phyloP scores from a whole-genome alignment of 768 basidiomycete genomes.

The Leucogyrophana mollusca region DNA sequence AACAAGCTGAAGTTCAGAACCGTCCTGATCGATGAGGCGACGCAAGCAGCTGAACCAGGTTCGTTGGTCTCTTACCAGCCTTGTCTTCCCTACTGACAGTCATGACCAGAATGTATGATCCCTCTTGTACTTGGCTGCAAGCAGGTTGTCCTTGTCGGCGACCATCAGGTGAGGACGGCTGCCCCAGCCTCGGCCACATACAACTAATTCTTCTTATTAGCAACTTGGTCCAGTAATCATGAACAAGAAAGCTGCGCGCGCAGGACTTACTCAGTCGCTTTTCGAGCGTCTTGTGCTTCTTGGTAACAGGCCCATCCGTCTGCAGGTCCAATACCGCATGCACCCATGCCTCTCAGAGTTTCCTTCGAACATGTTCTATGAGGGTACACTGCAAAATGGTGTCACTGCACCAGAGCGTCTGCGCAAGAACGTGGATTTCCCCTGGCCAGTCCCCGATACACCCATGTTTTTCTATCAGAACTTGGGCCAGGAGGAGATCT shows the following conservation, averaged over 20 bases:
- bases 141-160: constrained; percentile 96
- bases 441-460: constrained; percentile 95
- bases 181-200: constrained; percentile 7
- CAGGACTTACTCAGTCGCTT: constrained; percentile 95
- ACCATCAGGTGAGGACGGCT: constrained; percentile 57
- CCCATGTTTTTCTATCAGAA: constrained; percentile 99
- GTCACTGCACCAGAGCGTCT: constrained; percentile 97
- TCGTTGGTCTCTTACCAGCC: constrained; percentile 14
- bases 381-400: constrained; percentile 97
- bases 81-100: constrained; percentile 11
- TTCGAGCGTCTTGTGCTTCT: constrained; percentile 97
- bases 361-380: constrained; percentile 99
- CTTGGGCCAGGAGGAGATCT: constrained; percentile 97
- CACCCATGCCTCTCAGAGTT: constrained; percentile 99
- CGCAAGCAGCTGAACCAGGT: constrained; percentile 98
- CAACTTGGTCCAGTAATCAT: constrained; percentile 99
- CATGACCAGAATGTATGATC: constrained; percentile 91
- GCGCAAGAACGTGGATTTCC: constrained; percentile 98
- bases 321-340: constrained; percentile 99
- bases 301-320: constrained; percentile 93
- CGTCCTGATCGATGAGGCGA: constrained; percentile 97
- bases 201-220: constrained; percentile 28
- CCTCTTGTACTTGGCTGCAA: constrained; percentile 97
- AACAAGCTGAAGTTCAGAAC: constrained; percentile 98
- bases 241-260: constrained; percentile 99